Conservation (phyloP, 257 asterid genomes). For the Ligustrum vulgare region DNA sequence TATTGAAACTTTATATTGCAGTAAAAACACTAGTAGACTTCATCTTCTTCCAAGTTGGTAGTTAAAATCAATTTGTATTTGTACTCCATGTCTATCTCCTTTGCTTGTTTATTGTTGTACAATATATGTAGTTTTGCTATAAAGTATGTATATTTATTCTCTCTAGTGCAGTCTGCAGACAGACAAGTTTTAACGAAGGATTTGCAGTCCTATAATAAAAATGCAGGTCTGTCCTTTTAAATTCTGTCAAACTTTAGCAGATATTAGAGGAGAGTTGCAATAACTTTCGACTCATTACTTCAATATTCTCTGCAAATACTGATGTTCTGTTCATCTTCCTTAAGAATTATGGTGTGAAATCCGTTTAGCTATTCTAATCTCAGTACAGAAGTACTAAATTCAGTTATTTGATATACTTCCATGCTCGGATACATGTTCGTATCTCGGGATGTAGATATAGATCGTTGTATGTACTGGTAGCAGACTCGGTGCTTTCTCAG, state of each 20-base stretch:
- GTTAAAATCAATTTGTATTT: too few relatives aligned
- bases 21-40: not conserved
- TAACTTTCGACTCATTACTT: not conserved
- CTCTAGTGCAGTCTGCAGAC: too few relatives aligned
- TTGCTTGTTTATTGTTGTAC: conserved; percentile 24
- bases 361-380: not conserved
- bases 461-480: conserved; percentile 23
- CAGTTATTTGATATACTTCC: not conserved
- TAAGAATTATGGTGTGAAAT: not conserved
- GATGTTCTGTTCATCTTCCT: not conserved
- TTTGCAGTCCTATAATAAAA: conserved; percentile 30
- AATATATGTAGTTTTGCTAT: conserved; percentile 34
- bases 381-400: not conserved
- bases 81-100: not conserved
- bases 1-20: not conserved
- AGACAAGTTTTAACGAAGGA: conserved; percentile 25
- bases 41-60: not conserved
- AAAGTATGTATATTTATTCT: conserved; percentile 26
- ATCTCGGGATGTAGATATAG: conserved; percentile 23
- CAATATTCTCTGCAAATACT: not conserved
- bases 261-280: conserved; percentile 23
- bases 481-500: too few relatives aligned
- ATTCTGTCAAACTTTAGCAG: conserved; percentile 22
- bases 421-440: not conserved
- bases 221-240: conserved; percentile 21